phyloP scores from a whole-genome alignment of 2,329 filamentous ascomycete genomes.

The Beauveria varroae region DNA sequence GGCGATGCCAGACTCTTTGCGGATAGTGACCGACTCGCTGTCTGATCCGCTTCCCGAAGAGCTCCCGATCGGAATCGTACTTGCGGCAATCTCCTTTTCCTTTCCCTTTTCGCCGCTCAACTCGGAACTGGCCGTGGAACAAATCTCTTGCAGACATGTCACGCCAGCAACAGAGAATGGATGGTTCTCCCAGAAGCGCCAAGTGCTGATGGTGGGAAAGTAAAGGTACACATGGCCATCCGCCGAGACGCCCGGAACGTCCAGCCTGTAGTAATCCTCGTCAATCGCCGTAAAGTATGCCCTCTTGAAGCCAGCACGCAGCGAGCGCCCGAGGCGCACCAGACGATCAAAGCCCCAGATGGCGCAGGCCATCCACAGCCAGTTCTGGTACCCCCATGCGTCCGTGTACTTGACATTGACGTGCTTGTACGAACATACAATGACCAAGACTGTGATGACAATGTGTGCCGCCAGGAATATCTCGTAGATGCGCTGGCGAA shows the following conservation, averaged over 20 bases:
- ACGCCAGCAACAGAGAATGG: conserved; percentile 24
- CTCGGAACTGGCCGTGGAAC: not conserved
- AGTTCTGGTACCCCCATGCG: conserved; percentile 35
- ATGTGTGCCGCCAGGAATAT: conserved; percentile 38
- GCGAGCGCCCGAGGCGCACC: conserved; percentile 15
- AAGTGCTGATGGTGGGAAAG: conserved; percentile 22
- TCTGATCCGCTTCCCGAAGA: conserved; percentile 1
- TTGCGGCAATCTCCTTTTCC: conserved; percentile 10
- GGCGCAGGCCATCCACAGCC: conserved; percentile 21
- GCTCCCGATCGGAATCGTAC: not conserved
- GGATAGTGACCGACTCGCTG: not conserved
- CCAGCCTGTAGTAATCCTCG: conserved; percentile 23
- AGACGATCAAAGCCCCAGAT: conserved; percentile 24
- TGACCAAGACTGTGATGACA: conserved; percentile 28
- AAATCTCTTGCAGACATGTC: conserved; percentile 12
- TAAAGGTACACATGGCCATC: conserved; percentile 24
- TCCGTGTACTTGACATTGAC: conserved; percentile 27
- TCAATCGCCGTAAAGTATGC: conserved; percentile 22
- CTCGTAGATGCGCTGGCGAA: conserved; percentile 34
- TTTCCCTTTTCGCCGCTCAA: conserved; percentile 12
- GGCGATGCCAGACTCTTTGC: conserved; percentile 18
- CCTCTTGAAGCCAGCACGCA: conserved; percentile 18
- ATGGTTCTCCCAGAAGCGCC: conserved; percentile 27
- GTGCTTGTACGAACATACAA: conserved; percentile 38
- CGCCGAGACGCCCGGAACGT: conserved; percentile 19